Conservation (phyloP, 352 stramenopile genomes). For the Achlya hypogyna region DNA sequence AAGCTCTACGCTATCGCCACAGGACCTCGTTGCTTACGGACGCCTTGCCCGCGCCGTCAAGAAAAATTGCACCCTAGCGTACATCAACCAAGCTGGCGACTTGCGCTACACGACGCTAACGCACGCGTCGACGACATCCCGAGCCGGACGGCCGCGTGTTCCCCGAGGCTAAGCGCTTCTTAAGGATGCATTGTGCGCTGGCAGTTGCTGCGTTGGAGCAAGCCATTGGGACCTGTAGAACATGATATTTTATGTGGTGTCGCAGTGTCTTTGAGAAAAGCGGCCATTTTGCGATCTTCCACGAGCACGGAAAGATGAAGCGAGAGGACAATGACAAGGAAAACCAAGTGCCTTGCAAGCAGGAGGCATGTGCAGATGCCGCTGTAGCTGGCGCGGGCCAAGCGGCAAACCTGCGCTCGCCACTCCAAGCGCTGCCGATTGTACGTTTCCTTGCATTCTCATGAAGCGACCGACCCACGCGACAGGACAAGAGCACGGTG, state of each 20-base stretch:
- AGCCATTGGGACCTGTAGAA: too few species aligned
- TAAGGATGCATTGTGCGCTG: too few species aligned
- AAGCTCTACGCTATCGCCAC: background rate
- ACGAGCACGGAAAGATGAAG: background rate
- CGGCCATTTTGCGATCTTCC: background rate
- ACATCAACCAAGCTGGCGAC: background rate
- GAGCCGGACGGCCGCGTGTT: background rate
- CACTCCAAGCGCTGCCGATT: too few species aligned
- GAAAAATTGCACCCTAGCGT: constrained; percentile 11
- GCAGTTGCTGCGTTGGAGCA: too few species aligned
- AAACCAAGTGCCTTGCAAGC: background rate
- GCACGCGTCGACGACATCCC: constrained; percentile 4
- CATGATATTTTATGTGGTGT: too few species aligned
- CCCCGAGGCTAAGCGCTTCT: too few species aligned
- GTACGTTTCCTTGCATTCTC: too few species aligned
- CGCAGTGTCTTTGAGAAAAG: too few species aligned
- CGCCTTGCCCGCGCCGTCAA: constrained; percentile 17
- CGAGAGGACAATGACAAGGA: background rate
- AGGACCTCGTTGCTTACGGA: background rate
- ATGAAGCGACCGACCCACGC: too few species aligned
- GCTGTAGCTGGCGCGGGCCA: too few species aligned
- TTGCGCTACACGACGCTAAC: constrained; percentile 9
- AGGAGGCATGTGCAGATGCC: background rate
- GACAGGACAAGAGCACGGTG: too few species aligned
- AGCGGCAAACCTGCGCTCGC: too few species aligned